A percentile compares a stretch with the other conserved stretches of the same genome.
Evolutionary conservation across 208 protist genomes (phyloP).

Genomic region (Willaertia magna): DNA sequence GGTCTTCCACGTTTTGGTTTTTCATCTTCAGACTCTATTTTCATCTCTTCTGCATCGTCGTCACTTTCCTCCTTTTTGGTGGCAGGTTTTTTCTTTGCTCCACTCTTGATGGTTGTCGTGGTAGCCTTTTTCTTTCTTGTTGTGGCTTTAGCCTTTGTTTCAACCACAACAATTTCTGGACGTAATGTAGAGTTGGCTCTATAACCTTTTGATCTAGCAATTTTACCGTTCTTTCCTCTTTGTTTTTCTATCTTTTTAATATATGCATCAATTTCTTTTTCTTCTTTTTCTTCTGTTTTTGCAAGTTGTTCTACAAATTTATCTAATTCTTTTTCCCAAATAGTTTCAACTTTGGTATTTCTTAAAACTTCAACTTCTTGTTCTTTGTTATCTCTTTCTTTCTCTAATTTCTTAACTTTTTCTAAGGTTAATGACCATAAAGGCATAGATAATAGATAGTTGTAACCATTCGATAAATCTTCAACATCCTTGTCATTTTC

Average conservation of each 20-base stretch:
- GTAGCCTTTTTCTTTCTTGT: background rate
- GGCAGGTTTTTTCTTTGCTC: background rate
- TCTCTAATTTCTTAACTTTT: conserved; percentile 74
- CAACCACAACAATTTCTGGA: too few relatives aligned
- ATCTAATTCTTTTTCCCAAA: conserved; percentile 71
- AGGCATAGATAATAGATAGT: conserved; percentile 96
- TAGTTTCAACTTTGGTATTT: conserved; percentile 50
- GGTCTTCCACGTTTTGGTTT: background rate
- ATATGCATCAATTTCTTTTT: background rate
- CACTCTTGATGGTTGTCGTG: too few relatives aligned
- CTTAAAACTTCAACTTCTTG: conserved; percentile 59
- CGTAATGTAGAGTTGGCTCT: background rate
- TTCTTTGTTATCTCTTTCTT: conserved; percentile 55
- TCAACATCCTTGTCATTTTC: conserved; percentile 20
- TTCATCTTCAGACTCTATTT: background rate
- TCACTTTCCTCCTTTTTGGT: conserved; percentile 13
- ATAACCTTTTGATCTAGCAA: background rate
- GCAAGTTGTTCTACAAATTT: conserved; percentile 18
- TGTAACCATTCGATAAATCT: conserved; percentile 57
- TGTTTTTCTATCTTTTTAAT: background rate
- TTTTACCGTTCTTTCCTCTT: background rate
- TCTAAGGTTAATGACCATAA: conserved; percentile 92
- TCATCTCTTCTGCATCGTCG: conserved; percentile 17
- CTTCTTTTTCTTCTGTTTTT: background rate
- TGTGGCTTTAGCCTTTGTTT: background rate